A percentile compares a stretch with the other conserved stretches of the same genome.
Conservation (phyloP, 1,139 yeast genomes). For the Debaryomyces sp. region DNA sequence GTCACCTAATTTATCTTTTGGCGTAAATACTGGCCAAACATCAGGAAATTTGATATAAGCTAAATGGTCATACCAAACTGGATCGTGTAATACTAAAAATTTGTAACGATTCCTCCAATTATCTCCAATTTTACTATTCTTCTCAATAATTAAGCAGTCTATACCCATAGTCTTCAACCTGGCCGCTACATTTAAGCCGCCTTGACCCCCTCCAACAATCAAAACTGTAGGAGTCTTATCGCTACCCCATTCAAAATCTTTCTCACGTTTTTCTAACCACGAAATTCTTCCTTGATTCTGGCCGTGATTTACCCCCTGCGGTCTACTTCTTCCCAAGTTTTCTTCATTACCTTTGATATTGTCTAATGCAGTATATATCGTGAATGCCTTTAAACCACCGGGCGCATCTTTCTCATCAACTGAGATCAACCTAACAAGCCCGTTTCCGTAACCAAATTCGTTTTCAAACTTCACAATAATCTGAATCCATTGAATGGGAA, state of each 20-base stretch:
- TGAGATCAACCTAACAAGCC: conserved; percentile 32
- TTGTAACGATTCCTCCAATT: conserved; percentile 49
- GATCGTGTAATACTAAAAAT: conserved; percentile 46
- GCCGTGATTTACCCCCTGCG: conserved; percentile 41
- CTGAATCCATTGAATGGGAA: conserved; percentile 36
- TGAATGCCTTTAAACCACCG: conserved; percentile 29
- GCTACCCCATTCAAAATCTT: conserved; percentile 25
- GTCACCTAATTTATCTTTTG: conserved; percentile 46
- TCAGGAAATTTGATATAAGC: conserved; percentile 42
- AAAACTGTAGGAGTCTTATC: conserved; percentile 39
- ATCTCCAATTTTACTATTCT: conserved; percentile 39
- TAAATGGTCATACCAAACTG: conserved; percentile 44
- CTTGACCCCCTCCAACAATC: conserved; percentile 49
- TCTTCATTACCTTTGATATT: conserved; percentile 36
- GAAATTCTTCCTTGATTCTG: conserved; percentile 34
- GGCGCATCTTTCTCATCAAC: conserved; percentile 21
- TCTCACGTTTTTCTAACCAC: conserved; percentile 29
- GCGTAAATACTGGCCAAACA: conserved; percentile 44
- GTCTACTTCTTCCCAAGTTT: conserved; percentile 29
- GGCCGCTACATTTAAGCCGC: conserved; percentile 45
- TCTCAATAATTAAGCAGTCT: conserved; percentile 38
- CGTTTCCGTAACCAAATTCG: conserved; percentile 34
- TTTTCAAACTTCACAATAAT: conserved; percentile 31
- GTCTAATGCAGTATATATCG: conserved; percentile 37
- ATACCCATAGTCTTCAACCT: conserved; percentile 42